phyloP scores from a whole-genome alignment of 306 rosid genomes.

The Carpinus viminea region DNA sequence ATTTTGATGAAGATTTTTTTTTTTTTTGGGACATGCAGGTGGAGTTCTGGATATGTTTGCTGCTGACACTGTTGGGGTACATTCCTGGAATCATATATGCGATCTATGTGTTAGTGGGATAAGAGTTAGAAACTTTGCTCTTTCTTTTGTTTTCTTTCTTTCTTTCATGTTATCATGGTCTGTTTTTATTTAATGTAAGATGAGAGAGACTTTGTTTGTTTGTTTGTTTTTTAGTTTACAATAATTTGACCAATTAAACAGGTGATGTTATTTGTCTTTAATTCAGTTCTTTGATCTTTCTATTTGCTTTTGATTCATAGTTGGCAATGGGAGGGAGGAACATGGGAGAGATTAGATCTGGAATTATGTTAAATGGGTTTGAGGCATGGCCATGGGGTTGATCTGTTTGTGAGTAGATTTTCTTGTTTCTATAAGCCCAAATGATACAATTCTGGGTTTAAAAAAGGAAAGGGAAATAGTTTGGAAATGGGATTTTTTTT shows the following conservation, averaged over 20 bases:
- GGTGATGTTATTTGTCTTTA: neutral
- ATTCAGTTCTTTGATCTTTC: neutral
- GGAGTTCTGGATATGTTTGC: constrained; percentile 65
- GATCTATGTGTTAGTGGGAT: constrained; percentile 54
- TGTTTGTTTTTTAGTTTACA: neutral
- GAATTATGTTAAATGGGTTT: too few relatives aligned
- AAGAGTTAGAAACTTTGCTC: too few relatives aligned
- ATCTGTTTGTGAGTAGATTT: too few relatives aligned
- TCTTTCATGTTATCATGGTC: neutral
- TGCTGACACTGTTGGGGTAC: constrained; percentile 62
- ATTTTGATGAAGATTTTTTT: neutral
- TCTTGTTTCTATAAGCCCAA: too few relatives aligned
- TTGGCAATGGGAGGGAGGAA: too few relatives aligned
- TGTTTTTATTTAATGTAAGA: neutral
- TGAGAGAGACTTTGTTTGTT: neutral
- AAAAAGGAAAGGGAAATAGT: too few relatives aligned
- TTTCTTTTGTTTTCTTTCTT: neutral
- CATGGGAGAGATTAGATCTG: too few relatives aligned
- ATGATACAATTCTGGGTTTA: too few relatives aligned
- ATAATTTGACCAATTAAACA: neutral
- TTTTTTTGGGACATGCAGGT: constrained; percentile 43
- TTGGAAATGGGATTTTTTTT: too few relatives aligned
- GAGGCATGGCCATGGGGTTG: too few relatives aligned
- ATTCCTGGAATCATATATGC: constrained; percentile 76
- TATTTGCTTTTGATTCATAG: neutral